Base-by-base conservation (phyloP, 2,329 filamentous ascomycete genomes). In the Nemania sp. region DNA sequence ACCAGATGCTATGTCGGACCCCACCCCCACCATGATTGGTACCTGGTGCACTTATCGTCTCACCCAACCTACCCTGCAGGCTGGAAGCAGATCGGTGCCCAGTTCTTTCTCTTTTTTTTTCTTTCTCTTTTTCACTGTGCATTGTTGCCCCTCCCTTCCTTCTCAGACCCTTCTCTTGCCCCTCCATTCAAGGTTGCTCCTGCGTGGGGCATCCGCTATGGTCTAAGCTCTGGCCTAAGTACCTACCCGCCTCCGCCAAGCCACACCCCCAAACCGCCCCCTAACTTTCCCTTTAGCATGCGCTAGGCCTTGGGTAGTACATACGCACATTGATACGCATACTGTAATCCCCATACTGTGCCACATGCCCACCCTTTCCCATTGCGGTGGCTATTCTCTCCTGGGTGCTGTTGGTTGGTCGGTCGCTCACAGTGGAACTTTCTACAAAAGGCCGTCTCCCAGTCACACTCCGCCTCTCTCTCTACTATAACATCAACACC, bases 361-460 rank as follows among this genome's bases (percentile, higher is more conserved):
- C 59, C 27, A 62, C 56, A n/a, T 49, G 43, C 47, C 51, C 55
- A 60, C 53, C 64, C 61, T 35, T 69, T 61, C 63, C 66, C 63
- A 38, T 69, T 69, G 57, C 62, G 59, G 60, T 69, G 59, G 62
- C 49, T 43, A 56, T 53, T 27, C 2, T 45, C 15, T 8, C 47
- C 43, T 51, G 13, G 47, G 22, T 51, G 20, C 47, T 27, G 45
- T 18, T 27, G 20, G 47, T 26, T 15, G 24, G 13, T 51, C 47
- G 20, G 32, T 45, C 56, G 49, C 65, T 68, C 52, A 24, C 53
- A 62, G 58, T 43, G 22, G 29, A 43, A 52, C 32, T 22, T 52
- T 49, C n/a, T 64, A 69, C 64, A 70, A 68, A 69, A 70, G 66
- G 65, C 67, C 58, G 18, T 52, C 59, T 32, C 67, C 58, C 66